Conservation (phyloP, 305 asterid species). For the Vinca major region DNA sequence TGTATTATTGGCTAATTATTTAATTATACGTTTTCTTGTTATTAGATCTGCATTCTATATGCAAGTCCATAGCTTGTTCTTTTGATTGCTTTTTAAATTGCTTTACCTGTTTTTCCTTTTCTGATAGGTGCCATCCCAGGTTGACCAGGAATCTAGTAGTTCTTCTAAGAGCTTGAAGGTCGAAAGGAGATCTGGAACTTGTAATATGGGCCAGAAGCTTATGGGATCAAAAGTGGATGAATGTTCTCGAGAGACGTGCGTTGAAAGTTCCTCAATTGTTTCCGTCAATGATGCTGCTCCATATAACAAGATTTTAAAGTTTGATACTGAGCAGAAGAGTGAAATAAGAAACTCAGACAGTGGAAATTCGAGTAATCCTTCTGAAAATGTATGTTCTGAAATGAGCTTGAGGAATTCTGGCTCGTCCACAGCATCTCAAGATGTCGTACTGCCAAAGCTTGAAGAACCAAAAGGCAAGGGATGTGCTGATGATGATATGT, state of each 20-base stretch:
- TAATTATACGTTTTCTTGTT: constrained; percentile 7
- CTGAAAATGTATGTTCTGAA: constrained; percentile 44
- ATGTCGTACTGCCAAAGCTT: constrained; percentile 35
- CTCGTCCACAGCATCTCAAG: constrained; percentile 41
- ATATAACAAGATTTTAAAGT: constrained; percentile 21
- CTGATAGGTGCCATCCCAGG: constrained; percentile 42
- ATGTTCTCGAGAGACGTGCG: constrained; percentile 49
- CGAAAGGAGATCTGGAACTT: constrained; percentile 38
- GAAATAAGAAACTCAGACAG: constrained; percentile 37
- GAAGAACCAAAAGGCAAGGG: constrained; percentile 37
- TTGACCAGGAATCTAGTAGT: constrained; percentile 24
- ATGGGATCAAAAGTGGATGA: constrained; percentile 54
- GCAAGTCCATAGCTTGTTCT: constrained; percentile 6
- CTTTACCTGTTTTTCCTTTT: constrained; percentile 11
- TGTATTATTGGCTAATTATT: not conserved
- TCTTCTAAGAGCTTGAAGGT: constrained; percentile 29
- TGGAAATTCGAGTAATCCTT: constrained; percentile 42
- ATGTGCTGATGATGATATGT: constrained; percentile 48
- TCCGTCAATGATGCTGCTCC: constrained; percentile 18
- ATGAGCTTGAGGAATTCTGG: constrained; percentile 41
- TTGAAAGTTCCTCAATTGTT: constrained; percentile 29
- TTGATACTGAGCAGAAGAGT: constrained; percentile 37
- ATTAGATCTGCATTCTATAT: constrained; percentile 2
- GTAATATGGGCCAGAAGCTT: constrained; percentile 39
- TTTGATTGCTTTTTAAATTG: constrained; percentile 12